Evolutionary conservation across 257 asterid genomes (phyloP).

Genomic region (Ilex aquifolium): DNA sequence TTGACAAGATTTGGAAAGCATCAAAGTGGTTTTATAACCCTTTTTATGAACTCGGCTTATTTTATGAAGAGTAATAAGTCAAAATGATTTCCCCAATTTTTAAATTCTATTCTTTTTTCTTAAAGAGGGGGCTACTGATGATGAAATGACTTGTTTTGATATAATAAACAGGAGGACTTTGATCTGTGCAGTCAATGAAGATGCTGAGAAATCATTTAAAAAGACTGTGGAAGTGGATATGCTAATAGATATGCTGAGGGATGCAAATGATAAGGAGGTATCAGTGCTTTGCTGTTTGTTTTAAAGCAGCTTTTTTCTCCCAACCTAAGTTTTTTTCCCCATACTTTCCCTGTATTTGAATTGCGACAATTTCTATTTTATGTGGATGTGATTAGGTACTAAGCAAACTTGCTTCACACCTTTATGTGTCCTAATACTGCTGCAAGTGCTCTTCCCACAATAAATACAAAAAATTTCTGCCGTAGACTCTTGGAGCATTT

Average conservation of each 20-base stretch:
- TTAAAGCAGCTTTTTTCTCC: background rate
- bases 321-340: too few species aligned
- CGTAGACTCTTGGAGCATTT: too few species aligned
- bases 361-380: too few species aligned
- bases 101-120: background rate
- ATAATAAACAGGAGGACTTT: conserved; percentile 70
- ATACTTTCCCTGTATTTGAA: too few species aligned
- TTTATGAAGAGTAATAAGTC: too few species aligned
- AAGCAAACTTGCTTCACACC: too few species aligned
- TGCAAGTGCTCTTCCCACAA: too few species aligned
- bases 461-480: too few species aligned
- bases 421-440: too few species aligned
- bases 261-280: conserved; percentile 84
- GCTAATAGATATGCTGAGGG: conserved; percentile 51
- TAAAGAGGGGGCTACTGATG: conserved; percentile 25
- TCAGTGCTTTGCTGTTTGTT: conserved; percentile 18
- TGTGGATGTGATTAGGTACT: too few species aligned
- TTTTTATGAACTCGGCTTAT: too few species aligned
- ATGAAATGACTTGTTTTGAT: conserved; percentile 40
- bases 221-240: conserved; percentile 61
- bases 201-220: conserved; percentile 76
- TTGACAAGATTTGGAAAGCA: background rate
- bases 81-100: too few species aligned
- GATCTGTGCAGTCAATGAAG: conserved; percentile 67
- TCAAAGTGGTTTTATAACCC: background rate